Base-by-base conservation (phyloP, 2,329 filamentous ascomycete genomes). In the Leptographium galeiforme region DNA sequence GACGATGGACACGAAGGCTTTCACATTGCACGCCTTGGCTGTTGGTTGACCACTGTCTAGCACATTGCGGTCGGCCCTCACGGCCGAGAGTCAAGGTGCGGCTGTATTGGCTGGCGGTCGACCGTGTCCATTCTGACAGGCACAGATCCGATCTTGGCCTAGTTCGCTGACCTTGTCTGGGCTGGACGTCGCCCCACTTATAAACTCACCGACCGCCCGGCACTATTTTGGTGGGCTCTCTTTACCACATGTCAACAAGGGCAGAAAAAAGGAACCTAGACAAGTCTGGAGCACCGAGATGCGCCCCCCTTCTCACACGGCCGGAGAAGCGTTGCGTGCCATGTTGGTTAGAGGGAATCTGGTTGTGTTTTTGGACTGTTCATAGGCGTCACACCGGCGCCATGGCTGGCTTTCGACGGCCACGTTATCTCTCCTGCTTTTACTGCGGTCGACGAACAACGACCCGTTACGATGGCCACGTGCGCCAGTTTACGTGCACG, bases 361-460 rank as follows among this genome's bases (percentile, higher is more conserved):
- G 19, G 19, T 32, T 25, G 32, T 49, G 34, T 8, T n/a, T 30
- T 10, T 13, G 18, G 33, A 38, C 39, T 16, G n/a, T 10, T 30
- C 39, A 38, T 16, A n/a, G 32, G 8, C 4, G 12, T 32, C 30
- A 14, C 44, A n/a, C 40, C 46, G 34, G 40, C 30, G 48, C 55
- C 48, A 77, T 78, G 75, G 65, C 68, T 55, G 68, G 68, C 53
- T 62, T 74, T 55, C 61, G 69, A 57, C 64, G 65, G 52, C 60
- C 64, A 47, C 70, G 68, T 57, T 70, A 70, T 57, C 67, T 90
- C 60, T 72, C 71, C 58, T 95, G 89, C 74, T 91, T 94, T 72
- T 94, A 91, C 68, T 95, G 90, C 68, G 85, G 86, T 61, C 75
- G 75, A 64, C 80, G 78, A 60, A 85, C 85, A 38, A 72, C 74